Conservation (phyloP, 1,284 basidiomycete genomes). For the Boletus mariae region DNA sequence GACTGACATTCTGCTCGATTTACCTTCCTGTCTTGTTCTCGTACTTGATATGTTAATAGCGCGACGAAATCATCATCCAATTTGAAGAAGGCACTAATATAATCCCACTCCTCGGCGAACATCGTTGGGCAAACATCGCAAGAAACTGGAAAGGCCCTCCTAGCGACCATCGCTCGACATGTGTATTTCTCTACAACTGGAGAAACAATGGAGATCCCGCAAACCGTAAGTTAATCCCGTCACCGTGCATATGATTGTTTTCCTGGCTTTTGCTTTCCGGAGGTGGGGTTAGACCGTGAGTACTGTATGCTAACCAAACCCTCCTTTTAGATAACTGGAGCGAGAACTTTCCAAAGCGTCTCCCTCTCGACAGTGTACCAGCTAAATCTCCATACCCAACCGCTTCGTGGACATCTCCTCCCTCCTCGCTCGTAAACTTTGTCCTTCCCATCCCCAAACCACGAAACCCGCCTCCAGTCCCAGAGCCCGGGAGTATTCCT, state of each 20-base stretch:
- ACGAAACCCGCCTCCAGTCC: neutral
- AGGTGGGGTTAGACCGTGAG: neutral
- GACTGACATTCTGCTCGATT: constrained; percentile 2
- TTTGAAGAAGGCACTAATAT: constrained; percentile 24
- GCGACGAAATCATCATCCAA: constrained; percentile 31
- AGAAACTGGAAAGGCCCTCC: constrained; percentile 1
- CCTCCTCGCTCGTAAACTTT: constrained; percentile 17
- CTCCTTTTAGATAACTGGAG: constrained; percentile 25
- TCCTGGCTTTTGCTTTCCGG: neutral
- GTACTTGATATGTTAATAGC: constrained; percentile 13
- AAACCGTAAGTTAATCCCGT: constrained; percentile 23
- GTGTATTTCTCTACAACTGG: constrained; percentile 32
- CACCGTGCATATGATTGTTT: neutral
- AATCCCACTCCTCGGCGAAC: constrained; percentile 29
- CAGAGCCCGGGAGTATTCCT: neutral
- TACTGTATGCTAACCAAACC: neutral
- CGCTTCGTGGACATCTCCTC: constrained; percentile 23
- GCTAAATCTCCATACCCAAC: constrained; percentile 27
- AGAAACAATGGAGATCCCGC: constrained; percentile 30
- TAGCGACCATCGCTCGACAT: constrained; percentile 17
- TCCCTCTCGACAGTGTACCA: constrained; percentile 14
- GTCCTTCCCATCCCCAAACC: constrained; percentile 26
- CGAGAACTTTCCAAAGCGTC: constrained; percentile 14
- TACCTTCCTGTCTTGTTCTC: neutral
- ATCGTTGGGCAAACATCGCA: constrained; percentile 21